These are phyloP conservation scores for Erythrophleum fordii DNA, from an alignment of 306 rosid species.

Conservation along the genomic window DNA sequence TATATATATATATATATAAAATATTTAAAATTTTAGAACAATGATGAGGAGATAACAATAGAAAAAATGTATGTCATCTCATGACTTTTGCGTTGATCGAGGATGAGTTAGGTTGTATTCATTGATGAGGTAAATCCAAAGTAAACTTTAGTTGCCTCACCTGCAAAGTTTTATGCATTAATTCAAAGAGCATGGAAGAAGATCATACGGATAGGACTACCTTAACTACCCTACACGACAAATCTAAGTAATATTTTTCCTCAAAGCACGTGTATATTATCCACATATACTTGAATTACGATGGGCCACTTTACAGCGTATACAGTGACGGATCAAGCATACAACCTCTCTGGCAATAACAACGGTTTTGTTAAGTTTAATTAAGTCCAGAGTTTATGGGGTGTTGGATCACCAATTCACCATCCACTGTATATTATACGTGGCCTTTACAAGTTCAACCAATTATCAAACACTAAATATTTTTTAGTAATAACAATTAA, in stretches of 20 bases:
- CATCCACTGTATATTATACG: background rate
- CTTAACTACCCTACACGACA: background rate
- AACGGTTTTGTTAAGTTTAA: background rate
- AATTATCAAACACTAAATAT: background rate
- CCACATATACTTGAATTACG: background rate
- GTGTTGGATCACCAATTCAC: background rate
- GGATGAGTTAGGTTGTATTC: too few relatives aligned
- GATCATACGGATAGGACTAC: too few relatives aligned
- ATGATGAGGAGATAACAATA: too few relatives aligned
- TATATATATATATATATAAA: too few relatives aligned
- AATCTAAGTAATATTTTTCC: background rate
- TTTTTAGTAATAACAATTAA: too few relatives aligned
- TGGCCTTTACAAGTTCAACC: background rate
- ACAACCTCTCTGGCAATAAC: background rate
- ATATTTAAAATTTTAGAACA: too few relatives aligned
- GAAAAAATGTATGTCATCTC: too few relatives aligned
- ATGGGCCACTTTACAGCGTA: background rate
- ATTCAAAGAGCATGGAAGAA: background rate
- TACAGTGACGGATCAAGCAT: background rate
- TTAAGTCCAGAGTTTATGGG: background rate
- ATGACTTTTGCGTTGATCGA: too few relatives aligned
- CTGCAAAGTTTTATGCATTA: background rate
- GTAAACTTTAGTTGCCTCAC: background rate
- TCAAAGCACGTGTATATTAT: background rate
- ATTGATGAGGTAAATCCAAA: too few relatives aligned